These are phyloP conservation scores for Ammopiptanthus mongolicus DNA, from an alignment of 306 rosid genomes.

Conservation along the genomic window DNA sequence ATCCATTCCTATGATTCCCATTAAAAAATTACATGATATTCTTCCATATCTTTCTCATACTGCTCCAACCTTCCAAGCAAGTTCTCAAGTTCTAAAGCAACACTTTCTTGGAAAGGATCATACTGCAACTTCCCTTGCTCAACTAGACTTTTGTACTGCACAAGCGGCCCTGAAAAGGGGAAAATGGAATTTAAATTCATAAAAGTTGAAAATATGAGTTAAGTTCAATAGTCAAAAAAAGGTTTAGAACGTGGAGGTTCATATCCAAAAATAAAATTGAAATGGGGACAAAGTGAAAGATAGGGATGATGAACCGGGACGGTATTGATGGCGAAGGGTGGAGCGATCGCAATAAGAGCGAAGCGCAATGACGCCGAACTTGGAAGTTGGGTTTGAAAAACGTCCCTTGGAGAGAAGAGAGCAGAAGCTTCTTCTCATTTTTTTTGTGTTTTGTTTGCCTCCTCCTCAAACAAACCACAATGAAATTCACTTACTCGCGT, in stretches of 20 bases:
- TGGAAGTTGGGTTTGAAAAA: conserved; percentile 18
- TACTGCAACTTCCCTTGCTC: conserved; percentile 73
- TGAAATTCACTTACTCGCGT: background rate
- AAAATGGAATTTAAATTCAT: background rate
- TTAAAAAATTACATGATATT: conserved; percentile 56
- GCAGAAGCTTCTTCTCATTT: conserved; percentile 43
- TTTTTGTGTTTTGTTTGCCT: background rate
- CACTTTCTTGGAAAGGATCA: conserved; percentile 79
- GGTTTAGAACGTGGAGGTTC: background rate
- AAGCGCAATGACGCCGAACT: conserved; percentile 20
- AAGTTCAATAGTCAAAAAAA: background rate
- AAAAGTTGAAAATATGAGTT: background rate
- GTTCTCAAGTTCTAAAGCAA: conserved; percentile 66
- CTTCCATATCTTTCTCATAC: conserved; percentile 85
- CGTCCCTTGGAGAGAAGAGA: conserved; percentile 28
- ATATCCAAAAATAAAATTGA: background rate
- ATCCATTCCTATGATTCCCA: background rate
- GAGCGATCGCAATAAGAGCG: conserved; percentile 43
- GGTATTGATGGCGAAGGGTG: conserved; percentile 20
- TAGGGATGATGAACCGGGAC: conserved; percentile 37
- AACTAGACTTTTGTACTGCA: conserved; percentile 57
- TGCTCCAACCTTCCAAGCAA: conserved; percentile 81
- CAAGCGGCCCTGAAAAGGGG: conserved; percentile 53
- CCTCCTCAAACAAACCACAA: background rate
- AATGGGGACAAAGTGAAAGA: background rate